A percentile compares a stretch with the other conserved stretches of the same genome.
phyloP scores from a whole-genome alignment of 2,329 filamentous ascomycete genomes.

The Diaporthe amygdali region DNA sequence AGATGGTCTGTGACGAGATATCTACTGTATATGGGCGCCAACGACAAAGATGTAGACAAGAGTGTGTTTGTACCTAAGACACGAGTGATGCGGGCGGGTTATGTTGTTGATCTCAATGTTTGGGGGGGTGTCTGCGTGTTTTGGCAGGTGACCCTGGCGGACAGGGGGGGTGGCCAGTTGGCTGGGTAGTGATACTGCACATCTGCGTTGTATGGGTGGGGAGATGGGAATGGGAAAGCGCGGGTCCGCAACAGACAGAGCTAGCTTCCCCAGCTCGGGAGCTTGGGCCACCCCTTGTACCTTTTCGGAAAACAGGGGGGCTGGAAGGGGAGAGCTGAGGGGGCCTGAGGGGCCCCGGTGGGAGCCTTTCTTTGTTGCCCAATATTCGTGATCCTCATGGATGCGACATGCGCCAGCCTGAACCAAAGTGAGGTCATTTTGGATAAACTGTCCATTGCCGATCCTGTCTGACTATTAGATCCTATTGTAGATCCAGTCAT shows the following conservation, averaged over 20 bases:
- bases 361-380: not conserved
- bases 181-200: not conserved
- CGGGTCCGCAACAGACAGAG: not conserved
- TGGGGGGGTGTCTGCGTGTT: not conserved
- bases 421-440: not conserved
- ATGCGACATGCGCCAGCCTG: not conserved
- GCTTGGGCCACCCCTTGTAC: slow-evolving; percentile 20
- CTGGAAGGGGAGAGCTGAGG: not conserved
- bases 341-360: not conserved
- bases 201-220: not conserved
- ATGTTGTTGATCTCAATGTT: slow-evolving; percentile 18
- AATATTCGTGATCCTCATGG: not conserved
- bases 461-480: not conserved
- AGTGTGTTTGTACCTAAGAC: not conserved
- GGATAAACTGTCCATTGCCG: not conserved
- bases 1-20: not conserved
- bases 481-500: not conserved
- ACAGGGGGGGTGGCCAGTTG: not conserved
- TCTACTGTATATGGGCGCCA: slow-evolving; percentile 17
- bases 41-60: not conserved
- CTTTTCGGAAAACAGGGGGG: slow-evolving; percentile 6
- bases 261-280: not conserved
- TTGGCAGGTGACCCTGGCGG: slow-evolving; percentile 10
- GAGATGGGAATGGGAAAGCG: not conserved
- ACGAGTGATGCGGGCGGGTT: slow-evolving; percentile 10